These are phyloP conservation scores for Hysterium pulicare DNA, from an alignment of 2,329 filamentous ascomycete genomes.

Conservation along the genomic window DNA sequence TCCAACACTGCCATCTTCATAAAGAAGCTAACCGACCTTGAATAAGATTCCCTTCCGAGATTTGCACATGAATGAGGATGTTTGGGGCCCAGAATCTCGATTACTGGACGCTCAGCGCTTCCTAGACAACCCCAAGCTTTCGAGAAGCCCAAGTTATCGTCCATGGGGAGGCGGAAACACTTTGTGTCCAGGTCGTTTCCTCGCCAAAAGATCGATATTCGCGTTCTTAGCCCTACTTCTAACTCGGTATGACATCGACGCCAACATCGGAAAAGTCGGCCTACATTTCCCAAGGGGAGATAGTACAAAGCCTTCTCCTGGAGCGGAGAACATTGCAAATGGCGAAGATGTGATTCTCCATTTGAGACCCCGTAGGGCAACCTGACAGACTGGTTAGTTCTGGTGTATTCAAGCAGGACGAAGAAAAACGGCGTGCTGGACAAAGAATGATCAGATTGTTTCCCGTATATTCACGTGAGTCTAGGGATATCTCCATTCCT, in stretches of 20 bases:
- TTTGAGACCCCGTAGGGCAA: no score
- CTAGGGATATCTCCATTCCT: no score
- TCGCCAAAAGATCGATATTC: conserved; percentile 3
- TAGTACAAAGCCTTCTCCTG: not conserved
- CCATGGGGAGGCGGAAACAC: conserved; percentile 14
- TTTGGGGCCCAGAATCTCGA: conserved; percentile 9
- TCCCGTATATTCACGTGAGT: no score
- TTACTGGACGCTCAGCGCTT: conserved; percentile 10
- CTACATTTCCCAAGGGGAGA: not conserved
- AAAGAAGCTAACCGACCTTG: no score
- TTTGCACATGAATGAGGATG: conserved; percentile 9
- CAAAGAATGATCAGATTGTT: no score
- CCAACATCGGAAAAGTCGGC: not conserved
- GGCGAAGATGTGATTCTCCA: not conserved
- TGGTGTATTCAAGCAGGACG: no score
- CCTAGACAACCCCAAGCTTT: conserved; percentile 9
- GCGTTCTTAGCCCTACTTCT: not conserved
- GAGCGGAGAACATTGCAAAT: not conserved
- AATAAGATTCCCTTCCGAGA: conserved; percentile 9
- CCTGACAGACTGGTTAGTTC: no score
- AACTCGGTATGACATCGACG: not conserved
- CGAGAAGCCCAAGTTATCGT: conserved; percentile 5
- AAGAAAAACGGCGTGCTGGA: no score
- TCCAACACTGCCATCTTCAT: no score
- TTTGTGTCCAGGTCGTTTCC: conserved; percentile 12